Percentiles rank a stretch among this genome's conserved stretches.
These are phyloP conservation scores for Yarrowia divulgata DNA, from an alignment of 805 yeast genomes.

Conservation along the genomic window DNA sequence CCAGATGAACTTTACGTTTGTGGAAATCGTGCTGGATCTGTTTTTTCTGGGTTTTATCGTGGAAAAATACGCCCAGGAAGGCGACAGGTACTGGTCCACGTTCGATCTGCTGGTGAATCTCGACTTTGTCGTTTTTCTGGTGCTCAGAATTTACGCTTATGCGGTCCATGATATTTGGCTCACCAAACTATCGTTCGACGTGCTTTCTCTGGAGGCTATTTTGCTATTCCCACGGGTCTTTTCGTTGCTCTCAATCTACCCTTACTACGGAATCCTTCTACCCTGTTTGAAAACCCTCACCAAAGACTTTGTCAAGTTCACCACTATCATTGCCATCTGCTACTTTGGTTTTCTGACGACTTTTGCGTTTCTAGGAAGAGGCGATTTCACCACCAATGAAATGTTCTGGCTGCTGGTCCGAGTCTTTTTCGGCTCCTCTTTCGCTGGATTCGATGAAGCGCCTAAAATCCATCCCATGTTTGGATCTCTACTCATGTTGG, in stretches of 20 bases:
- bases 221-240: slow-evolving; percentile 9
- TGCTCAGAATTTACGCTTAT: slow-evolving; percentile 18
- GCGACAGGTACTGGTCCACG: slow-evolving; percentile 24
- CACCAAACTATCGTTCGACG: slow-evolving; percentile 11
- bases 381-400: slow-evolving; percentile 44
- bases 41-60: slow-evolving; percentile 25
- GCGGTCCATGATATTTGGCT: slow-evolving; percentile 3
- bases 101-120: slow-evolving; percentile 20
- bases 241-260: slow-evolving; percentile 20
- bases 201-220: slow-evolving; percentile 6
- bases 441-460: slow-evolving; percentile 49
- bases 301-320: slow-evolving; percentile 49
- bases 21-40: slow-evolving; percentile 11
- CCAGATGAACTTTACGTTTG: slow-evolving; percentile 13
- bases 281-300: slow-evolving; percentile 49
- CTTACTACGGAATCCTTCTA: slow-evolving; percentile 44
- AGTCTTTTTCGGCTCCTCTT: slow-evolving; percentile 50
- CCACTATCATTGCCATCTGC: slow-evolving; percentile 46
- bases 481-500: slow-evolving; percentile 49
- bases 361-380: slow-evolving; percentile 49
- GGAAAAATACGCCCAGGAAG: slow-evolving; percentile 11
- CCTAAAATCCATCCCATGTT: slow-evolving; percentile 47
- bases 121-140: slow-evolving; percentile 16
- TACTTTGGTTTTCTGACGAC: slow-evolving; percentile 50
- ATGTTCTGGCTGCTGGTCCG: slow-evolving; percentile 50